phyloP scores from a whole-genome alignment of 345 rosid genomes.

The Citrus sp. region DNA sequence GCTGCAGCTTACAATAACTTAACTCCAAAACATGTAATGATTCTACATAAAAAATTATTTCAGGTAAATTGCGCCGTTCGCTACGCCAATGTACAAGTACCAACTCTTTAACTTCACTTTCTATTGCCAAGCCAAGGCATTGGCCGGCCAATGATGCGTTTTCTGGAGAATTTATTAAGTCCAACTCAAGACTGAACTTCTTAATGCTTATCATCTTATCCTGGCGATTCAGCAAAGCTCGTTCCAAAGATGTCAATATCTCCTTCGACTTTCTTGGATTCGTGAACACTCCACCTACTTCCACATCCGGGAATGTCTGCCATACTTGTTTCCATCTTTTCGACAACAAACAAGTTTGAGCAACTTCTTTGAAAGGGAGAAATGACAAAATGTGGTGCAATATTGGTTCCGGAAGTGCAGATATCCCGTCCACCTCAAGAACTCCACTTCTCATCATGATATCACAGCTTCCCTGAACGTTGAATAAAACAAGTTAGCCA shows the following conservation, averaged over 20 bases:
- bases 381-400: slow-evolving; percentile 3
- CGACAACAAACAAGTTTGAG: background rate
- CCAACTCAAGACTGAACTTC: background rate
- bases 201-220: background rate
- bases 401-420: background rate
- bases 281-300: background rate
- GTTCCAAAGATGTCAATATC: background rate
- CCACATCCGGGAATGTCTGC: background rate
- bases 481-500: too few relatives aligned
- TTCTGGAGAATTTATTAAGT: background rate
- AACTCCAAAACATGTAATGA: background rate
- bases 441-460: too few relatives aligned
- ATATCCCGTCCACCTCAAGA: background rate
- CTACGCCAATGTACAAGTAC: background rate
- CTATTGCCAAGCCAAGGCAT: background rate
- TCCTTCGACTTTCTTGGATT: background rate
- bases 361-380: background rate
- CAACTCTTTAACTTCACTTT: background rate
- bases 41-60: background rate
- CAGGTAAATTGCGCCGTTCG: background rate
- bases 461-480: too few relatives aligned
- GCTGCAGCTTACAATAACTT: background rate
- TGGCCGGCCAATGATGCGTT: background rate
- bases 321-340: background rate
- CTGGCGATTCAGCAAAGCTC: background rate